Conservation (phyloP, 495 filamentous ascomycete species). For the Pseudevernia furfuracea region DNA sequence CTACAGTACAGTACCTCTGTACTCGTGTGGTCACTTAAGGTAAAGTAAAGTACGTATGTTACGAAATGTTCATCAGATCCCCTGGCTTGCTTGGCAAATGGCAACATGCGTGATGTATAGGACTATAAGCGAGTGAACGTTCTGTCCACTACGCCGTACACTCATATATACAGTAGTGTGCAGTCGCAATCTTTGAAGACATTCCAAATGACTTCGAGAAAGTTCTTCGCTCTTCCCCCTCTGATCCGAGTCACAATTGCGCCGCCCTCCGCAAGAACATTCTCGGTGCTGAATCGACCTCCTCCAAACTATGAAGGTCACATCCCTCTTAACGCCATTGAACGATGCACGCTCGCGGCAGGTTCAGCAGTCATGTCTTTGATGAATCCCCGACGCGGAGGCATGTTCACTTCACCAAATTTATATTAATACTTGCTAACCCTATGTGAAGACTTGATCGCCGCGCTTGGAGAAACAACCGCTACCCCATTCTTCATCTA, state of each 20-base stretch:
- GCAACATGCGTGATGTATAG: background rate
- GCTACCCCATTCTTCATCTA: constrained; percentile 92
- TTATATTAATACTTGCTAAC: constrained; percentile 8
- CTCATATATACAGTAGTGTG: background rate
- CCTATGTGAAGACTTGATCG: constrained; percentile 67
- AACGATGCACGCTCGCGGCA: constrained; percentile 68
- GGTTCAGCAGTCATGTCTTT: constrained; percentile 78
- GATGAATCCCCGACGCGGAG: constrained; percentile 69
- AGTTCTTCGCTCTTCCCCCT: constrained; percentile 7
- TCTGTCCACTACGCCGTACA: too few species aligned
- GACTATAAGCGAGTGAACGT: too few species aligned
- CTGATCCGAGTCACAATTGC: background rate
- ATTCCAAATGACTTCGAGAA: background rate
- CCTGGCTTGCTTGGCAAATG: background rate
- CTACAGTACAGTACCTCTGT: too few species aligned
- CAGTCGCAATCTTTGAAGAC: background rate
- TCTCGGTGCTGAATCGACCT: constrained; percentile 75
- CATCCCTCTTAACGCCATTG: constrained; percentile 73
- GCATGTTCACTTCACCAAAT: constrained; percentile 33
- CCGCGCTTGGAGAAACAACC: constrained; percentile 85
- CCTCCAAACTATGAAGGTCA: constrained; percentile 80
- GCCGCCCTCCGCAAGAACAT: constrained; percentile 36
- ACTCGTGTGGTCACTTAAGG: too few species aligned
- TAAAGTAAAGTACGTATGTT: too few species aligned
- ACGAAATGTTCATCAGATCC: too few species aligned